Base-by-base conservation (phyloP, 2,329 filamentous ascomycete genomes). In the Tolypocladium tropicale region DNA sequence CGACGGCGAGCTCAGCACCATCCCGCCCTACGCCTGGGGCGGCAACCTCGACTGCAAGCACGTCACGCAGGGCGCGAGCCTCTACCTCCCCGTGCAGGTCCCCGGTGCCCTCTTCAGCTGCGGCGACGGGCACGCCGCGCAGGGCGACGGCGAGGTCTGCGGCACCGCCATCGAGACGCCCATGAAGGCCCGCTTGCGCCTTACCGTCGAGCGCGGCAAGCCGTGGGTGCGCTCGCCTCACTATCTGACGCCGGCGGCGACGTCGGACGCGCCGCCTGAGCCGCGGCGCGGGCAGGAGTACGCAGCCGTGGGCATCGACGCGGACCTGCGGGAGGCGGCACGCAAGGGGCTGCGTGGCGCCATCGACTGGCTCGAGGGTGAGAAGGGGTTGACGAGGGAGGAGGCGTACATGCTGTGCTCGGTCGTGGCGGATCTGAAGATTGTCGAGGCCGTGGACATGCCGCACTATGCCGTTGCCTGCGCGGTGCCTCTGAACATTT, bases 121-220 rank as follows among this genome's bases (percentile, higher is more conserved):
- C 58, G 78, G 78, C 37, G 78, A 82, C 61, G 78, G 77, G 0
- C 78, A 81, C 63, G 77, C 76, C 3, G 77, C 76, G 0, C 78
- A 81, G 61, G 78, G 78, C 3, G 77, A 80, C 57, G 78, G 78
- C 4, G 78, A 81, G 60, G 75, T 81, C 25, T 80, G 78, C 59
- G 78, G 79, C 6, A 79, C 77, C n/a, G 79, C 79, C 7, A 78
- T 81, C 60, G 79, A 81, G 68, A 80, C 78, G 30, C 72, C 76
- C 1, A 76, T 79, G 67, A 72, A 68, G 56, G 78, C 77, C 0
- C 73, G 72, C 0, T 61, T 81, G 36, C 71, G 74, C n/a, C 70
- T 82, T 37, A 76, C 73, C 3, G 67, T 80, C 7, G 69, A 75
- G 56, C 78, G 77, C 63, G 68, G 70, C 53, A 76, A 72, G 60